Evolutionary conservation across 495 filamentous ascomycete species (phyloP).

Genomic region (Penicillium cinerascens): DNA sequence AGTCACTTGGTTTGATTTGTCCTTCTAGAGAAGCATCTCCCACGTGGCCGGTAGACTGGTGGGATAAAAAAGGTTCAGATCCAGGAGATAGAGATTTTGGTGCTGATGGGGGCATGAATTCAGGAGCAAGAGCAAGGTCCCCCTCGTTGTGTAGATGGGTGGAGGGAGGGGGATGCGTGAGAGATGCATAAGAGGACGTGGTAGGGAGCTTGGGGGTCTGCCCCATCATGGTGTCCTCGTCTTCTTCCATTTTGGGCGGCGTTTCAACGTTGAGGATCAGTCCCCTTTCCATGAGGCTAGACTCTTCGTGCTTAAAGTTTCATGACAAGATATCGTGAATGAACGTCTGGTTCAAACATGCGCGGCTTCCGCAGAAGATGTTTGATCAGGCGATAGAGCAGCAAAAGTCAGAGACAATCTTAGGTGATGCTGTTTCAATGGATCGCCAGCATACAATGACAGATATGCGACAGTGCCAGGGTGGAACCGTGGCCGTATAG

Average conservation of each 20-base stretch:
- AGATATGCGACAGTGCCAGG: not conserved
- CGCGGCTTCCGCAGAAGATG: not conserved
- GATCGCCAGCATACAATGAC: not conserved
- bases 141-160: conserved; percentile 12
- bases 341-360: not conserved
- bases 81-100: conserved; percentile 14
- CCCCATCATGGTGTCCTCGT: conserved; percentile 43
- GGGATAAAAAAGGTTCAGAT: conserved; percentile 8
- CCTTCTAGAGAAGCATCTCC: conserved; percentile 17
- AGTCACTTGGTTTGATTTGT: conserved; percentile 22
- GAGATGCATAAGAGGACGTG: conserved; percentile 14
- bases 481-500: conserved; percentile 6
- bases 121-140: conserved; percentile 31
- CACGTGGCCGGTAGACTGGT: not conserved
- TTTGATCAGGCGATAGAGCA: conserved; percentile 1
- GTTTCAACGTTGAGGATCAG: not conserved
- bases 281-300: conserved; percentile 1
- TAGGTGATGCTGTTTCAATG: not conserved
- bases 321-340: conserved; percentile 20
- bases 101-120: conserved; percentile 12
- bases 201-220: conserved; percentile 24
- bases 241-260: conserved; percentile 29
- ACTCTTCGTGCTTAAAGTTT: conserved; percentile 11
- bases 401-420: not conserved
- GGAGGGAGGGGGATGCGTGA: conserved; percentile 11